phyloP scores from a whole-genome alignment of 257 asterid species.

The Pogostemon cablin region DNA sequence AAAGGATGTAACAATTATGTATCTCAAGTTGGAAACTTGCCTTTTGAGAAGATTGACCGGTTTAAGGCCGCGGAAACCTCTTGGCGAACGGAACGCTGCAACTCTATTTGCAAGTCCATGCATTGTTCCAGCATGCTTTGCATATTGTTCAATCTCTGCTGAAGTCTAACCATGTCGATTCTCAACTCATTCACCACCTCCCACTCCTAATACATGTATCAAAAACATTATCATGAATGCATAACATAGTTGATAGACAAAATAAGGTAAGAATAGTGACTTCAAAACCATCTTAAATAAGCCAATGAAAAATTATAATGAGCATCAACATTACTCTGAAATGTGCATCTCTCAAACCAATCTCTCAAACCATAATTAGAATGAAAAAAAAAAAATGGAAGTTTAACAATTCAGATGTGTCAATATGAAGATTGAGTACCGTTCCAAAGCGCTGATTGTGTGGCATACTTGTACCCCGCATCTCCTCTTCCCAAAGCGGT shows the following conservation, averaged over 20 bases:
- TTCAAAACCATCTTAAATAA: neutral
- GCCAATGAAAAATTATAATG: neutral
- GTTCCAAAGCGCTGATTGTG: slow-evolving; percentile 55
- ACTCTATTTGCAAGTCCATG: slow-evolving; percentile 91
- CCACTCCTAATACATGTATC: slow-evolving; percentile 60
- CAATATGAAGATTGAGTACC: slow-evolving; percentile 38
- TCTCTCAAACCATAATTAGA: neutral
- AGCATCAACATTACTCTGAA: no score
- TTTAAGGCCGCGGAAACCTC: slow-evolving; percentile 94
- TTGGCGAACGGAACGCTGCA: slow-evolving; percentile 81
- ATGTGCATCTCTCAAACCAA: neutral
- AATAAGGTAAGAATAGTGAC: neutral
- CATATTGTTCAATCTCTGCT: slow-evolving; percentile 75
- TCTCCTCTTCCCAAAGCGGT: slow-evolving; percentile 62
- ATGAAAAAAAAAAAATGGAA: neutral
- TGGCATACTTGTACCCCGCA: slow-evolving; percentile 45
- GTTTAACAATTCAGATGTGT: neutral
- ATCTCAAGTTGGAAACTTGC: slow-evolving; percentile 22
- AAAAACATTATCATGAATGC: neutral
- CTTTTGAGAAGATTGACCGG: slow-evolving; percentile 45
- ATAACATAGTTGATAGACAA: neutral
- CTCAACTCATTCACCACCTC: slow-evolving; percentile 74
- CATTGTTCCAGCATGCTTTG: slow-evolving; percentile 89
- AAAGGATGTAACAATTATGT: neutral
- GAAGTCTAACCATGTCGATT: slow-evolving; percentile 79